Conservation (phyloP, 129 eudicot genomes). For the Mikania micrantha region DNA sequence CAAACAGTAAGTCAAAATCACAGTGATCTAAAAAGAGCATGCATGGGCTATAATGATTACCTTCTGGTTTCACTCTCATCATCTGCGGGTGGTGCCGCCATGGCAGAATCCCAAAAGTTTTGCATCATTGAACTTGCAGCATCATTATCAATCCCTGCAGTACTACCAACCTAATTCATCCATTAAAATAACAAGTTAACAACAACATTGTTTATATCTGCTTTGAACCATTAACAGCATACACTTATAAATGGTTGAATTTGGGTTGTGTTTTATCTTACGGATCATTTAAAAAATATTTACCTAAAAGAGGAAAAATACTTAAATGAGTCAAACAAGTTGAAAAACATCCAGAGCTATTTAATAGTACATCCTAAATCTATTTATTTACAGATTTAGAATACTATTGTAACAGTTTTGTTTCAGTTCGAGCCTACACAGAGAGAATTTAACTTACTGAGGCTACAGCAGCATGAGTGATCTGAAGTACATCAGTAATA, state of each 20-base stretch:
- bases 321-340: not conserved
- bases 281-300: not conserved
- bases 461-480: conserved; percentile 91
- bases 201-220: not conserved
- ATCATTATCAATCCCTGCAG: conserved; percentile 66
- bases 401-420: not conserved
- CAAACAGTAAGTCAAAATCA: not conserved
- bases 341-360: not conserved
- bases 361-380: not conserved
- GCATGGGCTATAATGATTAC: conserved; percentile 24
- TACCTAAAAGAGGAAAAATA: not conserved
- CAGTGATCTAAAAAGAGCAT: not conserved
- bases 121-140: conserved; percentile 87
- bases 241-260: not conserved
- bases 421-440: not conserved
- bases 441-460: conserved; percentile 50
- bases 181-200: not conserved
- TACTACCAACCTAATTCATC: conserved; percentile 61
- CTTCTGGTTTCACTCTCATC: conserved; percentile 76
- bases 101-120: conserved; percentile 94
- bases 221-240: not conserved
- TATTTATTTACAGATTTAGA: not conserved
- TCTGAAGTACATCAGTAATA: conserved; percentile 80
- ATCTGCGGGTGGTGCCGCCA: conserved; percentile 69
- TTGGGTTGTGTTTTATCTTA: not conserved